Evolutionary conservation across 1,139 yeast genomes (phyloP).

Genomic region (Yamadazyma mexicana): DNA sequence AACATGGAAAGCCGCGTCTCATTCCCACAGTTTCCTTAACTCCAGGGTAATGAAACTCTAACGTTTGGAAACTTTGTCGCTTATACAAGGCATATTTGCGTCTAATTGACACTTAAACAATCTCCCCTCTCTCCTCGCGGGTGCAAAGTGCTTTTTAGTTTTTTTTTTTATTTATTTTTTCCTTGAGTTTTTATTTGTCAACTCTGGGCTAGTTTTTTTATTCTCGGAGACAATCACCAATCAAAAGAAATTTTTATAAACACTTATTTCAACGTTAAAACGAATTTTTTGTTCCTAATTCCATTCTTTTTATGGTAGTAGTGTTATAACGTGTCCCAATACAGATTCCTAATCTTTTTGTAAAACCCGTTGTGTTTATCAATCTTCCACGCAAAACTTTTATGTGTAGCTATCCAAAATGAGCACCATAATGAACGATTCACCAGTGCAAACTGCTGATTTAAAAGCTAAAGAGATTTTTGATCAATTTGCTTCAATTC

Average conservation of each 20-base stretch:
- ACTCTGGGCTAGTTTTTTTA: background rate
- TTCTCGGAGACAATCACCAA: conserved; percentile 3
- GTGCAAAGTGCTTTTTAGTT: background rate
- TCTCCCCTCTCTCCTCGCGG: conserved; percentile 1
- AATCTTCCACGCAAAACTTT: too few species aligned
- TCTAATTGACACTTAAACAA: background rate
- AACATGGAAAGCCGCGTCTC: too few species aligned
- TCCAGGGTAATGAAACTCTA: too few species aligned
- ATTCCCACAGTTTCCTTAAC: conserved; percentile 1
- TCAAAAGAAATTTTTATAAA: conserved; percentile 1
- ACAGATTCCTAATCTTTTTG: too few species aligned
- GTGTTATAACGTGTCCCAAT: too few species aligned
- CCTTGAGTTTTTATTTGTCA: conserved; percentile 2
- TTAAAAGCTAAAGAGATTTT: conserved; percentile 40
- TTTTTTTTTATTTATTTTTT: background rate
- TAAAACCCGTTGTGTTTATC: too few species aligned
- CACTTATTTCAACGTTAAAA: background rate
- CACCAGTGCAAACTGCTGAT: background rate
- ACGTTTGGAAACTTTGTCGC: too few species aligned
- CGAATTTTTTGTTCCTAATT: background rate
- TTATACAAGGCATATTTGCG: background rate
- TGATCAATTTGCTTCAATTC: conserved; percentile 37
- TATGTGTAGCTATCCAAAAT: conserved; percentile 1
- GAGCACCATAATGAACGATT: conserved; percentile 1
- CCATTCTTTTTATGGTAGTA: background rate